These are phyloP conservation scores for Tulasnella calospora DNA, from an alignment of 768 basidiomycete genomes.

Conservation along the genomic window DNA sequence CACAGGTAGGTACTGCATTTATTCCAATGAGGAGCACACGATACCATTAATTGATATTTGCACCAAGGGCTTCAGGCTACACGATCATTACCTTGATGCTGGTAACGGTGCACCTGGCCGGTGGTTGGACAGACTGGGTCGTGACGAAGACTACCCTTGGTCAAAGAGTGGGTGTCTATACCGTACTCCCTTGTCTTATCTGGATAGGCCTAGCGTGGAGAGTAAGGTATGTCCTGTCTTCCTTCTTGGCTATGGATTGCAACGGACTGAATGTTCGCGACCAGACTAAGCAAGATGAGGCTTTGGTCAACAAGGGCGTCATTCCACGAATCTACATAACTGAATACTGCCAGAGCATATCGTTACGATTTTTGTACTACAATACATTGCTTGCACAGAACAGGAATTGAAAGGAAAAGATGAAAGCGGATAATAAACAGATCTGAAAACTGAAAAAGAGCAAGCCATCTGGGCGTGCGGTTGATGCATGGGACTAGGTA, in stretches of 20 bases:
- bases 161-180: slow-evolving; percentile 15
- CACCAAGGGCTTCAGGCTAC: slow-evolving; percentile 20
- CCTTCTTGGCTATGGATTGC: not conserved
- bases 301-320: not conserved
- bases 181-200: not conserved
- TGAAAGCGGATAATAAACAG: slow-evolving; percentile 4
- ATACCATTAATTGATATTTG: not conserved
- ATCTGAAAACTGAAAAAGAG: not conserved
- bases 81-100: slow-evolving; percentile 15
- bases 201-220: slow-evolving; percentile 9
- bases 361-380: slow-evolving; percentile 13
- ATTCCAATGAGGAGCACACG: not conserved
- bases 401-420: not conserved
- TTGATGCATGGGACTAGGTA: not conserved
- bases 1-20: slow-evolving; percentile 14
- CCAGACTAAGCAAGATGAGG: slow-evolving; percentile 20
- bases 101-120: slow-evolving; percentile 23
- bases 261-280: not conserved
- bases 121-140: slow-evolving; percentile 21
- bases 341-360: slow-evolving; percentile 20
- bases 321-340: not conserved
- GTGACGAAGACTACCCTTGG: not conserved
- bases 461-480: not conserved
- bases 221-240: slow-evolving; percentile 5
- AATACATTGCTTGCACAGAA: slow-evolving; percentile 16